These are phyloP conservation scores for Stromatinia cepivora DNA, from an alignment of 2,329 filamentous ascomycete species.

Conservation along the genomic window DNA sequence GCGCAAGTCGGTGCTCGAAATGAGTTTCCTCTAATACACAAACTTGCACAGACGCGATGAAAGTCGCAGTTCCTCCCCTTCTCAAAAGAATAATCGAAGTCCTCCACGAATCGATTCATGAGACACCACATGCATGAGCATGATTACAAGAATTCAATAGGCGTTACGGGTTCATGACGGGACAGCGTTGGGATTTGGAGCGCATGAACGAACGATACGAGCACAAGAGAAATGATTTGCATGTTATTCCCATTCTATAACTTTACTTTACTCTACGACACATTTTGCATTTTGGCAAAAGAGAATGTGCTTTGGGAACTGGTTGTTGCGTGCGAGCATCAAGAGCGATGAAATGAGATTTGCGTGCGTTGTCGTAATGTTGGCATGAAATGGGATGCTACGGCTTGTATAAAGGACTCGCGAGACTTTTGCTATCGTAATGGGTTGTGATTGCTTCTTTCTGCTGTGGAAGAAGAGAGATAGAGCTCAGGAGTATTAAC, in stretches of 20 bases:
- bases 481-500: neutral
- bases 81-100: slow-evolving; percentile 21
- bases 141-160: neutral
- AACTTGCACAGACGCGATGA: slow-evolving; percentile 23
- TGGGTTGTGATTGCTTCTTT: neutral
- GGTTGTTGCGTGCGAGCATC: neutral
- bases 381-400: neutral
- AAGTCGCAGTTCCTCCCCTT: slow-evolving; percentile 28
- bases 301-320: neutral
- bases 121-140: neutral
- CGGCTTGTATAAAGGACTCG: neutral
- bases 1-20: neutral
- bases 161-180: slow-evolving; percentile 6
- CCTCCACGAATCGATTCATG: slow-evolving; percentile 32
- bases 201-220: neutral
- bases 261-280: neutral
- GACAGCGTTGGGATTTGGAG: neutral
- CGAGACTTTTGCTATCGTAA: neutral
- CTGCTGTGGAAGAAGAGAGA: neutral
- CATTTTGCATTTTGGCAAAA: neutral
- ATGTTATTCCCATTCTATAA: slow-evolving; percentile 1
- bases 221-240: slow-evolving; percentile 14
- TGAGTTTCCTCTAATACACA: neutral
- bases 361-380: neutral
- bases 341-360: neutral